Conservation (phyloP, 257 asterid genomes). For the Solanum habrochaites region DNA sequence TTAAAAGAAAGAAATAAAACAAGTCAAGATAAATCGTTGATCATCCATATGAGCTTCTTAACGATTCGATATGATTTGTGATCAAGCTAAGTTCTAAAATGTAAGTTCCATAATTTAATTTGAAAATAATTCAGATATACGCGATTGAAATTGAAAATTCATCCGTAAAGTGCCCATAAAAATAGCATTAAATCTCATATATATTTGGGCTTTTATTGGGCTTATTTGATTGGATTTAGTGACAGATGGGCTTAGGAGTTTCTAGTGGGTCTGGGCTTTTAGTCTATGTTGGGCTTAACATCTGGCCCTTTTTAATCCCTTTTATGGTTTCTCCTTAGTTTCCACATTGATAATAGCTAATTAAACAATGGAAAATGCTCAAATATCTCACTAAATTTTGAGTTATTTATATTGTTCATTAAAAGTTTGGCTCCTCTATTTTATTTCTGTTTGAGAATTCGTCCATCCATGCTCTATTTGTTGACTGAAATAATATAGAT, state of each 20-base stretch:
- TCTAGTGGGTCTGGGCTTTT: background rate
- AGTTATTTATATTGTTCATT: background rate
- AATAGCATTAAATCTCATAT: background rate
- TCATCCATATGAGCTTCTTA: too few species aligned
- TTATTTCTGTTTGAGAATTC: too few species aligned
- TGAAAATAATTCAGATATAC: too few species aligned
- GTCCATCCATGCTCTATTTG: too few species aligned
- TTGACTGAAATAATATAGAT: too few species aligned
- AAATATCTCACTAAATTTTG: background rate
- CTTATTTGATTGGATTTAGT: background rate
- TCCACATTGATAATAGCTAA: background rate
- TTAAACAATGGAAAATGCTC: background rate
- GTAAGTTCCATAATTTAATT: background rate
- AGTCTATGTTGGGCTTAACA: background rate
- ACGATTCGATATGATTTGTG: background rate
- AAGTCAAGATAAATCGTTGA: too few species aligned
- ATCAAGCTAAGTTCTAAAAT: background rate
- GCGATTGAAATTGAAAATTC: background rate
- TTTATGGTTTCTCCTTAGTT: background rate
- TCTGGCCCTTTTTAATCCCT: background rate
- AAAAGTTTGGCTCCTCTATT: background rate
- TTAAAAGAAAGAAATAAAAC: too few species aligned
- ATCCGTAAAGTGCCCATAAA: rapidly evolving
- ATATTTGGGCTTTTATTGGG: background rate
- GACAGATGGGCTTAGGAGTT: background rate